Percentiles rank a stretch among this genome's conserved stretches.
Conservation (phyloP, 2,329 filamentous ascomycete species). For the Aspergillus udagawae region DNA sequence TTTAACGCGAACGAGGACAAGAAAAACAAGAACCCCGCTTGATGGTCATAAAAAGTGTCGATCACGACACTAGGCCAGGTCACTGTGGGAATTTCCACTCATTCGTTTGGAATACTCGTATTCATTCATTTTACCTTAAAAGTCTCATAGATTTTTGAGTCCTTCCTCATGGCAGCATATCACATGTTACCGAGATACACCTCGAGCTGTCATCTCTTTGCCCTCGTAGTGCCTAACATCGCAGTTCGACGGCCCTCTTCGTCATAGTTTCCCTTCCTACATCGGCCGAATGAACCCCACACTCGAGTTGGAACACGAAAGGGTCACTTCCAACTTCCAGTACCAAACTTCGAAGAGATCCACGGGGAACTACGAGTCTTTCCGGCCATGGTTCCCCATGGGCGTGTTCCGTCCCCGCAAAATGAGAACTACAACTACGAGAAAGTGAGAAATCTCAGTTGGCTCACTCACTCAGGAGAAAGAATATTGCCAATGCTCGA, state of each 20-base stretch:
- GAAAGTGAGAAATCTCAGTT: neutral
- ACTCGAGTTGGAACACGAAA: neutral
- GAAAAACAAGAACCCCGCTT: neutral
- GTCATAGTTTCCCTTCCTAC: neutral
- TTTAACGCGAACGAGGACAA: neutral
- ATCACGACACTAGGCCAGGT: neutral
- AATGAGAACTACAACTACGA: neutral
- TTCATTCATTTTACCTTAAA: neutral
- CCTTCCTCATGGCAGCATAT: neutral
- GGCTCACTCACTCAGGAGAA: neutral
- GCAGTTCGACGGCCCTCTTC: neutral
- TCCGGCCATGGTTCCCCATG: neutral
- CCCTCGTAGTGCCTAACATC: neutral
- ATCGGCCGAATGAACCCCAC: neutral
- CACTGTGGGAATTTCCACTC: too few relatives aligned
- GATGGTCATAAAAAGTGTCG: neutral
- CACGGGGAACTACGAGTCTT: neutral
- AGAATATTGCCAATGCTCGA: neutral
- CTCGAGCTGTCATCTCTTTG: neutral
- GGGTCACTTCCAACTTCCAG: neutral
- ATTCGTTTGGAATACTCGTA: too few relatives aligned
- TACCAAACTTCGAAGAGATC: neutral
- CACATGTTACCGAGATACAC: conserved; percentile 17
- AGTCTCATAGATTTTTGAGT: neutral
- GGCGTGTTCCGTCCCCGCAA: neutral